Evolutionary conservation across 441 rosid genomes (phyloP).

Genomic region (Erodium texanum): DNA sequence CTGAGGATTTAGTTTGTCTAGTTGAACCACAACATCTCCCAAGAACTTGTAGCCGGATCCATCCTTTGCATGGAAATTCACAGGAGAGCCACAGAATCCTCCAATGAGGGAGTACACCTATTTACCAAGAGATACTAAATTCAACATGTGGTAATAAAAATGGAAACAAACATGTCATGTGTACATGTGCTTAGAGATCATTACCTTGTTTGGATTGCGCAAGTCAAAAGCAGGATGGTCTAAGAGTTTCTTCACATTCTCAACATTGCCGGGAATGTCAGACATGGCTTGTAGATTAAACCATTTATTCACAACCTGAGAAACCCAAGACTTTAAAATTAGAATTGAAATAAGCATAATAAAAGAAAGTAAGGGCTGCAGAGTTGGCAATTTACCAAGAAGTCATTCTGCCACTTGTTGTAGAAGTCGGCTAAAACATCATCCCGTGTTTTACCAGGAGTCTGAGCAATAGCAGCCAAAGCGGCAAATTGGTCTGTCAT

Average conservation of each 20-base stretch:
- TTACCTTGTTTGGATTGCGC: slow-evolving; percentile 88
- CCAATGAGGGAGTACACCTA: slow-evolving; percentile 85
- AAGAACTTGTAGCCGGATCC: slow-evolving; percentile 92
- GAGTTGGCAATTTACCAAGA: slow-evolving; percentile 42
- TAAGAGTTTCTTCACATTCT: slow-evolving; percentile 59
- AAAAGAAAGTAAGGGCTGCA: slow-evolving; percentile 4
- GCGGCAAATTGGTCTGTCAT: slow-evolving; percentile 95
- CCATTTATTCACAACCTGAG: slow-evolving; percentile 93
- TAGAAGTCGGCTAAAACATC: slow-evolving; percentile 81
- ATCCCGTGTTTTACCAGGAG: slow-evolving; percentile 67
- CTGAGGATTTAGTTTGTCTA: slow-evolving; percentile 94
- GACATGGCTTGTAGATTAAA: slow-evolving; percentile 87
- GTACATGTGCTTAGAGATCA: background rate
- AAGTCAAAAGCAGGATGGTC: slow-evolving; percentile 85
- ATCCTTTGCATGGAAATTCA: slow-evolving; percentile 91
- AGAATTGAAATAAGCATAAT: too few relatives aligned
- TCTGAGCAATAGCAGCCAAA: slow-evolving; percentile 77
- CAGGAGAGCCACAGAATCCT: slow-evolving; percentile 74
- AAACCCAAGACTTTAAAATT: too few relatives aligned
- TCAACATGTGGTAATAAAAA: background rate
- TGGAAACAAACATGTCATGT: too few relatives aligned
- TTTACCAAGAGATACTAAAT: slow-evolving; percentile 4
- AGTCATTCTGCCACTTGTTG: slow-evolving; percentile 76
- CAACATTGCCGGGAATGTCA: slow-evolving; percentile 73
- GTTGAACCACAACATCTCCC: slow-evolving; percentile 75